Conservation (phyloP, 371 early-diverging fungal genomes). For the Syncephalis plumigaleata region DNA sequence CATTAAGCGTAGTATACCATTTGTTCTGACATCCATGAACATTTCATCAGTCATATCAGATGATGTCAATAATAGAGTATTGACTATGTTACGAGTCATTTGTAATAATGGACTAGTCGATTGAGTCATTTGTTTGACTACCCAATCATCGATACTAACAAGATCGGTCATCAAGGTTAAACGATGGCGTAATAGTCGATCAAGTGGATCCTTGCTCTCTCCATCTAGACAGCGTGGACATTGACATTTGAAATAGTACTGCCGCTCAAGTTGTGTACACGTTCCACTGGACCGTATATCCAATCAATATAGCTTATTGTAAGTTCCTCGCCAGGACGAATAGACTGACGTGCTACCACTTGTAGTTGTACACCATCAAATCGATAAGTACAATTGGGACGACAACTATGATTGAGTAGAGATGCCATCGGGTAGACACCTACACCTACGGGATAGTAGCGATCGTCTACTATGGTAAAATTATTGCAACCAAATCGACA, state of each 20-base stretch:
- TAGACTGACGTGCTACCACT: constrained; percentile 40
- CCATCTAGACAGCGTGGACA: constrained; percentile 41
- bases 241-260: constrained; percentile 57
- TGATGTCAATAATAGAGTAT: constrained; percentile 7
- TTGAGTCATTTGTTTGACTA: constrained; percentile 13
- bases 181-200: constrained; percentile 1
- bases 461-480: constrained; percentile 41
- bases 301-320: constrained; percentile 59
- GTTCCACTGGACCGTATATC: constrained; percentile 30
- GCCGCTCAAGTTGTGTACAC: constrained; percentile 32
- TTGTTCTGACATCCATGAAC: constrained; percentile 1
- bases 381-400: constrained; percentile 55
- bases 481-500: constrained; percentile 62
- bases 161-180: background rate
- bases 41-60: constrained; percentile 8
- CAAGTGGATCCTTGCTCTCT: constrained; percentile 7
- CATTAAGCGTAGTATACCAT: constrained; percentile 8
- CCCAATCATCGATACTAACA: constrained; percentile 14
- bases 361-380: constrained; percentile 28
- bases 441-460: constrained; percentile 49
- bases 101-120: constrained; percentile 2
- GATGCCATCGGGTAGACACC: constrained; percentile 63
- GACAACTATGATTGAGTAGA: constrained; percentile 75
- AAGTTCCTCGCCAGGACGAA: constrained; percentile 50
- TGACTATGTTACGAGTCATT: constrained; percentile 4